Evolutionary conservation across 2,329 filamentous ascomycete genomes (phyloP), one percentile per base, ranked within the genome.

Genomic region (Cephalotrichum gorgonifer): DNA sequence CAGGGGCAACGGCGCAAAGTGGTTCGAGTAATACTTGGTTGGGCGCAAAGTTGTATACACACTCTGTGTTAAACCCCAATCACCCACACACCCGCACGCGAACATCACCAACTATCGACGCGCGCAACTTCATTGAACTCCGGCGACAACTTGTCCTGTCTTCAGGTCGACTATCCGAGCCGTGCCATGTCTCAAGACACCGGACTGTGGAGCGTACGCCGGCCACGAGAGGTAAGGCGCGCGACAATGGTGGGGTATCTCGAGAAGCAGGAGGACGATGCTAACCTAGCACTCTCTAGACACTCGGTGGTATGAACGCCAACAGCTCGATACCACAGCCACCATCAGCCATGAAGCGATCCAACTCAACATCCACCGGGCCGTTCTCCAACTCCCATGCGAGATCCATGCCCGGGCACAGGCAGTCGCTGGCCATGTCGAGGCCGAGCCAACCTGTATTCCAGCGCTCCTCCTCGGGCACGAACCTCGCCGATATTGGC

Each of bases 321-420:
- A 91, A 89, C 65, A 86, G 86, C 20, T 80, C 81, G 22, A 87
- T 98, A 54, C 93, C 93, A 20, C 88, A 95, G 69, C 91, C 93
- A 8, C 78, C 86, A 26, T 97, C 91, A 38, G 88, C 89, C 38
- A 85, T 98, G 77, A 98, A 98, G 73, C 87, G 93, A 64, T 86
- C 87, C 27, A 93, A 83, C 61, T 90, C 88, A 12, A 82, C 81
- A 57, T 81, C 81, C 54, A 80, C 81, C 60, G 72, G 73, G 51
- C 79, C 78, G 43, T 84, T 79, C 60, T 81, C 82, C 15, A 63
- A 60, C 49, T 82, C 84, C 62, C 87, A 95, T 72, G 81, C 73
- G 56, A 88, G 91, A 57, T 88, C 88, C 26, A 79, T 87, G 58
- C 95, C 90, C 54, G 85, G 84, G 61, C 85, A 83, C 62, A 81